Conservation (phyloP, 306 rosid genomes). For the Castanea sativa region DNA sequence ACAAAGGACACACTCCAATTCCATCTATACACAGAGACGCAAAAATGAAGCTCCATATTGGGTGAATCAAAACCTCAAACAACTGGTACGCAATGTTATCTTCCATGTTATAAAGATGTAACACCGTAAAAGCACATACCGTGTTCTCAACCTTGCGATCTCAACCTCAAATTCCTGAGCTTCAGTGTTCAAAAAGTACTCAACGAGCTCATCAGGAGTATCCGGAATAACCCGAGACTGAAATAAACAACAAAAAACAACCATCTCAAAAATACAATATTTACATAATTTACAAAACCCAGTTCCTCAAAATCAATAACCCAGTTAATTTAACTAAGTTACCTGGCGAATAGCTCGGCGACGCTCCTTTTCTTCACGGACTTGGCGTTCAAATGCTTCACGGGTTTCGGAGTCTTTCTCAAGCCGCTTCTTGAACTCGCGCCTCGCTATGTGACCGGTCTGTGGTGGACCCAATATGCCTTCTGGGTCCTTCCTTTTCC, state of each 20-base stretch:
- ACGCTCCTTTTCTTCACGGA: slow-evolving; percentile 73
- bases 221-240: slow-evolving; percentile 74
- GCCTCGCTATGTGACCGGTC: slow-evolving; percentile 71
- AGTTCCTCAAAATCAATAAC: background rate
- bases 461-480: slow-evolving; percentile 64
- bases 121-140: slow-evolving; percentile 34
- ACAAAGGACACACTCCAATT: background rate
- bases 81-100: background rate
- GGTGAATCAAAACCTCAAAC: background rate
- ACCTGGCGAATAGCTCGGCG: slow-evolving; percentile 70
- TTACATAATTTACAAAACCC: background rate
- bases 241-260: background rate
- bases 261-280: background rate
- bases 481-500: slow-evolving; percentile 74
- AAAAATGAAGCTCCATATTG: background rate
- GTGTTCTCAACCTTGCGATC: slow-evolving; percentile 71
- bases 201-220: slow-evolving; percentile 52
- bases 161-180: slow-evolving; percentile 88
- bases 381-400: slow-evolving; percentile 70
- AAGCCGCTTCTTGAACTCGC: slow-evolving; percentile 59
- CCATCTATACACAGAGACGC: background rate
- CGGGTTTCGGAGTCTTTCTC: slow-evolving; percentile 81
- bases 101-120: background rate
- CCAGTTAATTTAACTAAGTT: background rate
- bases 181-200: slow-evolving; percentile 87